Percentiles rank a stretch among this genome's conserved stretches.
These are phyloP conservation scores for Podila clonocystis DNA, from an alignment of 192 early-diverging fungal genomes.

Conservation along the genomic window DNA sequence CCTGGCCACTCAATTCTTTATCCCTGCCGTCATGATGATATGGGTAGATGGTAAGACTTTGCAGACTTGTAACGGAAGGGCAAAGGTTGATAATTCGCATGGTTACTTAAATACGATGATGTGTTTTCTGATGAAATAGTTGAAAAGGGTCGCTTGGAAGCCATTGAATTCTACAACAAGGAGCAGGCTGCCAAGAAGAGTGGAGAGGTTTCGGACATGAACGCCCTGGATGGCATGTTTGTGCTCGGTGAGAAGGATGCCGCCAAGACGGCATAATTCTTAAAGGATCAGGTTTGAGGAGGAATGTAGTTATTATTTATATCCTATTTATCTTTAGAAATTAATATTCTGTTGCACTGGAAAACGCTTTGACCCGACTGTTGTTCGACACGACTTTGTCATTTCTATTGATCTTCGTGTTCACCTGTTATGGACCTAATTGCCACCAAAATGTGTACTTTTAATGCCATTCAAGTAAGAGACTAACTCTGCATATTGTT, in stretches of 20 bases:
- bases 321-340: no score
- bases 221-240: background rate
- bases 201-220: background rate
- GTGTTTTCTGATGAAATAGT: conserved; percentile 12
- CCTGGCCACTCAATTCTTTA: conserved; percentile 20
- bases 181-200: conserved; percentile 24
- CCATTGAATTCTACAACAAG: conserved; percentile 24
- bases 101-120: background rate
- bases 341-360: no score
- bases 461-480: no score
- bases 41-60: conserved; percentile 30
- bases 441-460: no score
- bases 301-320: no score
- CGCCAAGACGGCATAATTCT: background rate
- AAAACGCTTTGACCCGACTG: no score
- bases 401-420: no score
- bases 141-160: conserved; percentile 26
- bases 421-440: no score
- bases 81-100: background rate
- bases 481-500: no score
- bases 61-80: background rate
- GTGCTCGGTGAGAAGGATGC: background rate
- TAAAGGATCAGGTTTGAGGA: no score
- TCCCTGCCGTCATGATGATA: conserved; percentile 26
- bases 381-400: no score